phyloP scores from a whole-genome alignment of 805 yeast species.

The Vanderwaltozyma polyspora region DNA sequence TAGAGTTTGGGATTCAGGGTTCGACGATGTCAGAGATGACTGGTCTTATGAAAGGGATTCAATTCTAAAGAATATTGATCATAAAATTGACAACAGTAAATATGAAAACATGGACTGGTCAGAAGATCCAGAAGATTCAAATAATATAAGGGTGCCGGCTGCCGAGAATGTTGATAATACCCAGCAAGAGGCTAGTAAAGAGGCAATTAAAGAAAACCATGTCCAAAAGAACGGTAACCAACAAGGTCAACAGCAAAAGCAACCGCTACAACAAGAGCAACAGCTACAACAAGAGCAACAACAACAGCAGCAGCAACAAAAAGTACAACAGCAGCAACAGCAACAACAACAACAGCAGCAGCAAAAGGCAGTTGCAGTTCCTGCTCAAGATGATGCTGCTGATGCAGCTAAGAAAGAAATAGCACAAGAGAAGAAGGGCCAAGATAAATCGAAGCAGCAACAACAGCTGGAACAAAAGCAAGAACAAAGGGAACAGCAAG shows the following conservation, averaged over 20 bases:
- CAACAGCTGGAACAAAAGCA: constrained; percentile 3
- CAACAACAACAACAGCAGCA: constrained; percentile 2
- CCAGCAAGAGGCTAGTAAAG: not conserved
- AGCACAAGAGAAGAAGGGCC: constrained; percentile 7
- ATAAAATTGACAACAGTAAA: constrained; percentile 16
- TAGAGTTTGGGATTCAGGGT: constrained; percentile 67
- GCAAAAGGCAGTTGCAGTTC: no score
- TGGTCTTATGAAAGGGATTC: constrained; percentile 66
- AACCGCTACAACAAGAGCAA: not conserved
- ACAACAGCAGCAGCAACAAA: not conserved
- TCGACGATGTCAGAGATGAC: constrained; percentile 57
- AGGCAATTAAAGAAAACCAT: no score
- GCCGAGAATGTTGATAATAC: not conserved
- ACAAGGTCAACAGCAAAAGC: not conserved
- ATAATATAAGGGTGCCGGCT: not conserved
- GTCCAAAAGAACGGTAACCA: no score
- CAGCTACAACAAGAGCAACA: no score
- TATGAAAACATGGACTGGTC: constrained; percentile 49
- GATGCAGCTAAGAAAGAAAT: no score
- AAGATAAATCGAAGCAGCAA: constrained; percentile 2
- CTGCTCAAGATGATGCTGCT: not conserved
- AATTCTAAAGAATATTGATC: constrained; percentile 69
- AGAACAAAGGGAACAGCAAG: constrained; percentile 15
- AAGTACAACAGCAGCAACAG: constrained; percentile 10
- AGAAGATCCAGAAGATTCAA: constrained; percentile 33